Percentiles rank a stretch among this genome's conserved stretches.
phyloP scores from a whole-genome alignment of 2,329 filamentous ascomycete species.

The Coniella lustricola region DNA sequence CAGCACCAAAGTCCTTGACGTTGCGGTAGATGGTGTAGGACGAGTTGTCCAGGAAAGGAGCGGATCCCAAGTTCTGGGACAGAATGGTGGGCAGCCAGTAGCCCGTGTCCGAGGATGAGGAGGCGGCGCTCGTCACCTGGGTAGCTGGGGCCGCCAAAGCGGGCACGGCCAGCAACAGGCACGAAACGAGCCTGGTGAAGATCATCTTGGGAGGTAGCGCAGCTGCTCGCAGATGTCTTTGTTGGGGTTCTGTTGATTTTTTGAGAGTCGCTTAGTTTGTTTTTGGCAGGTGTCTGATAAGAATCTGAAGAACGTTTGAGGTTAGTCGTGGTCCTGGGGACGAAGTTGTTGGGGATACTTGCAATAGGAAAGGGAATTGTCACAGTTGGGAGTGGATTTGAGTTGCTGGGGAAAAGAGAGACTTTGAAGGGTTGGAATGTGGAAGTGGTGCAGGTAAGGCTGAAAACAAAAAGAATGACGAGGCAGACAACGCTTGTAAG shows the following conservation, averaged over 20 bases:
- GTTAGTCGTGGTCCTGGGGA: too few species aligned
- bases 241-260: not conserved
- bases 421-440: too few species aligned
- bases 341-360: too few species aligned
- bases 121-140: not conserved
- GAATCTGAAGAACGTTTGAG: too few species aligned
- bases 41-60: constrained; percentile 51
- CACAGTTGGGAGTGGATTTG: too few species aligned
- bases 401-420: too few species aligned
- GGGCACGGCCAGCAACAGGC: constrained; percentile 14
- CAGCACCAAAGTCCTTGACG: constrained; percentile 68
- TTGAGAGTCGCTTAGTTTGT: too few species aligned
- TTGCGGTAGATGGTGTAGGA: constrained; percentile 71
- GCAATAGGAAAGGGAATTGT: too few species aligned
- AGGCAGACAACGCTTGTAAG: not conserved
- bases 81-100: constrained; percentile 70
- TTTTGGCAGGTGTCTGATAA: too few species aligned
- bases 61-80: constrained; percentile 53
- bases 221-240: constrained; percentile 13
- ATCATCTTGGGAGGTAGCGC: constrained; percentile 16
- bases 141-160: constrained; percentile 15
- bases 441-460: not conserved
- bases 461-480: not conserved
- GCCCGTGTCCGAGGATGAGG: constrained; percentile 19
- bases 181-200: constrained; percentile 14